Conservation (phyloP, 495 filamentous ascomycete species). For the Articulospora tetracladia region DNA sequence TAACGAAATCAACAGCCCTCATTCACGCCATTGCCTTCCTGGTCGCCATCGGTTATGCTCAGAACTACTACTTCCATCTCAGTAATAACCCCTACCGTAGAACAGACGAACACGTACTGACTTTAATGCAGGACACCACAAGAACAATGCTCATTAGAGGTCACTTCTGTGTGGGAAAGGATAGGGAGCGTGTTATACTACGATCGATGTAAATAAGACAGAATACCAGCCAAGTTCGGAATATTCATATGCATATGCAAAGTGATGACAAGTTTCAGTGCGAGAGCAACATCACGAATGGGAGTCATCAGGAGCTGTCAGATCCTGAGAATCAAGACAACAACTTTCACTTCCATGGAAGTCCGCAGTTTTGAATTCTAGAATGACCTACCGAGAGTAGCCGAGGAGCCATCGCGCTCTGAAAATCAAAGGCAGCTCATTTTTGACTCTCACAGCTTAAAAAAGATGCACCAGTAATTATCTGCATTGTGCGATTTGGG, state of each 20-base stretch:
- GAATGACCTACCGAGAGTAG: no score
- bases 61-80: slow-evolving; percentile 99
- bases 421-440: no score
- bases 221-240: slow-evolving; percentile 1
- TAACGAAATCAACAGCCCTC: no score
- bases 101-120: slow-evolving; percentile 28
- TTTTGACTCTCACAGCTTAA: no score
- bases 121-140: slow-evolving; percentile 79
- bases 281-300: neutral
- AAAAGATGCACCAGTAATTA: no score
- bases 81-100: slow-evolving; percentile 56
- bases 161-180: neutral
- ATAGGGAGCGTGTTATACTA: slow-evolving; percentile 17
- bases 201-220: slow-evolving; percentile 25
- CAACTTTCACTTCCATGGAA: no score
- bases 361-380: no score
- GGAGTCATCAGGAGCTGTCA: neutral
- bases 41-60: slow-evolving; percentile 78
- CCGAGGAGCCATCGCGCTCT: no score
- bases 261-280: neutral
- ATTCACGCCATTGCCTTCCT: slow-evolving; percentile 77
- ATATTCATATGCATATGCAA: neutral
- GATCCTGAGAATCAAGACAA: neutral
- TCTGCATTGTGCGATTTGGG: no score
- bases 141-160: slow-evolving; percentile 95